Base-by-base conservation (phyloP, 768 basidiomycete genomes). In the Leccinum broughii region DNA sequence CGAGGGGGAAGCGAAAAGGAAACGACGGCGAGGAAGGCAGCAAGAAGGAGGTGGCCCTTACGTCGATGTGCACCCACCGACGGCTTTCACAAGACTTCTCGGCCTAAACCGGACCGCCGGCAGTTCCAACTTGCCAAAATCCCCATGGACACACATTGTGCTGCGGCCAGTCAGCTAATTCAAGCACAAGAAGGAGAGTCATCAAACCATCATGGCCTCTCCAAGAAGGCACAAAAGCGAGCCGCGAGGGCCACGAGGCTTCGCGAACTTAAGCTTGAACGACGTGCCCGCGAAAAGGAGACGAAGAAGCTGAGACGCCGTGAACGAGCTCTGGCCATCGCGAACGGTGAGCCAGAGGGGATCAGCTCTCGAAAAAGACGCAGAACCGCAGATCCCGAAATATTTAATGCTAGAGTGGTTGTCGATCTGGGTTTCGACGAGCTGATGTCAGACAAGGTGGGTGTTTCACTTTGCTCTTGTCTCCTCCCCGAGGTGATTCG, bases 371-470 rank as follows among this genome's bases (percentile, higher is more conserved):
- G 52, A 28, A 74, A 67, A 53, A 64, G 58, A 55, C 58, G 55
- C 39, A 69, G 46, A 63, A 62, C 24, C 69, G 64, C 83, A 78
- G 78, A 78, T 73, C 70, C 67, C 50, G 60, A 70, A 32, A 55
- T 60, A 61, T 87, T 85, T 64, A 80, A 83, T 6, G 92, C 89
- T 22, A 82, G 80, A 60, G 81, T 94, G 3, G 84, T 93, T 35
- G 73, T 98, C 20, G 97, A 99, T 77, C 80, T 98, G 17, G 93
- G 88, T 9, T 98, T 97, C 72, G 95, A 98, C 71, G 85, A 95
- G 49, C 79, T 87, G 76, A 98, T 98, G 96, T 86, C 79, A 59
- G 93, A 96, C 62, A 93, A 95, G 79, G 95, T 95, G 73, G 73
- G 87, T 74, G 53, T 60, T 53, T 66, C 64, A 52, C 51, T 62